Base-by-base conservation (phyloP, 2,329 filamentous ascomycete species). In the Aspergillus neoniger region DNA sequence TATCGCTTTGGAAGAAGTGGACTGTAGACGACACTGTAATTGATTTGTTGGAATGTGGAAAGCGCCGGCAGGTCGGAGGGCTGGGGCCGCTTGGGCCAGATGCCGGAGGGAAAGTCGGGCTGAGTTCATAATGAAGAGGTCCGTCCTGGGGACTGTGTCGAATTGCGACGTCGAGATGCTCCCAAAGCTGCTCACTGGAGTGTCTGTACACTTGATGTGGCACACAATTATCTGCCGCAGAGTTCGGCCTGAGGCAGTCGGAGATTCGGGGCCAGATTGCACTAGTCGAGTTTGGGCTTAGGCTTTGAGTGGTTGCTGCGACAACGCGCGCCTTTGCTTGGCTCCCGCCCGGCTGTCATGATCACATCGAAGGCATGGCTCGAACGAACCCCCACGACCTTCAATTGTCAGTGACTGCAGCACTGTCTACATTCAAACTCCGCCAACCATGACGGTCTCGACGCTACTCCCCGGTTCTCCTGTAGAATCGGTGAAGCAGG, bases 21-120 rank as follows among this genome's bases (percentile, higher is more conserved):
- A 69, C 48, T 67, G 63, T 43, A 65, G 64, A 55, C 68, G 69
- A 55, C 47, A 60, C 47, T 67, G 69, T 54, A 60, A 39, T 12
- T 57, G 47, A 12, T 83, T 84, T 67, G 82, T 84, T 90, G 90
- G 92, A 74, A 92, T 87, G 9, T 85, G 85, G 6, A 80, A 30
- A 36, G 63, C 60, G 10, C 55, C 49, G 49, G 58, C 54, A 54
- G 52, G 55, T 4, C 69, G 67, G 47, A 69, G 66, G 41, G 38
- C 36, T 38, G 38, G 63, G 55, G 36, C 25, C 53, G 17, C 43
- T 25, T 48, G 50, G 14, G 52, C 30, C 48, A 60, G 36, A 60
- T 54, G 44, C n/a, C 57, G 25, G 52, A 53, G 41, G 57, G 47
- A 38, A 38, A 67, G 58, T 39, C 65, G 65, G 7, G 58, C 28